Conservation (phyloP, 2,329 filamentous ascomycete species). For the Aspergillus fructus region DNA sequence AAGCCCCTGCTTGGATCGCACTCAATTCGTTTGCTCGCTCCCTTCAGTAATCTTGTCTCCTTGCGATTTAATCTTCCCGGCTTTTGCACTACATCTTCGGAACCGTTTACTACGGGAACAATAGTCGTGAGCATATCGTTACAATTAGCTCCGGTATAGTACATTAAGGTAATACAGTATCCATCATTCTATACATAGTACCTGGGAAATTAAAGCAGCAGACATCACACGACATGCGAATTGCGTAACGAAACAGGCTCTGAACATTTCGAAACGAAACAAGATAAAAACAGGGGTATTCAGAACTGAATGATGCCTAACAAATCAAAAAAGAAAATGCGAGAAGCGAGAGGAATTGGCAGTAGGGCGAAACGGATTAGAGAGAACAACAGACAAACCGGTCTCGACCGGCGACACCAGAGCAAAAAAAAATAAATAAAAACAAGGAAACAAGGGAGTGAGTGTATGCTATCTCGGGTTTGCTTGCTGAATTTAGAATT, state of each 20-base stretch:
- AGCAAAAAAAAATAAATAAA: not conserved
- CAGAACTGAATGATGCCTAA: not conserved
- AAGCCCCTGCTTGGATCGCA: not conserved
- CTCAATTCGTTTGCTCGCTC: not conserved
- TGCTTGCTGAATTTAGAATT: not conserved
- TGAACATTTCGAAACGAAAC: not conserved
- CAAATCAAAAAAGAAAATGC: not conserved
- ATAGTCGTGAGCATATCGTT: not conserved
- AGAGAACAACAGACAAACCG: not conserved
- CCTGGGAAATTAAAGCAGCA: not conserved
- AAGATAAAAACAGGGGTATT: slow-evolving; percentile 1
- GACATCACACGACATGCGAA: not conserved
- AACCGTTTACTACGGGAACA: not conserved
- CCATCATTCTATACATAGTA: not conserved
- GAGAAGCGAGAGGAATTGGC: slow-evolving; percentile 1
- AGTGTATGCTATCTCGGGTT: slow-evolving; percentile 10
- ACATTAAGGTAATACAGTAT: not conserved
- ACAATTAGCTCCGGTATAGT: not conserved
- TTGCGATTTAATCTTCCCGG: not conserved
- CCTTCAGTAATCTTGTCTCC: not conserved
- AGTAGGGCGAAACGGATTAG: not conserved
- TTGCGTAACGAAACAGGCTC: not conserved
- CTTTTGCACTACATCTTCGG: not conserved
- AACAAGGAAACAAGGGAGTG: slow-evolving; percentile 1
- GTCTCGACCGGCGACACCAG: slow-evolving; percentile 12